phyloP scores from a whole-genome alignment of 2,329 filamentous ascomycete genomes.

The Botryotinia calthae region DNA sequence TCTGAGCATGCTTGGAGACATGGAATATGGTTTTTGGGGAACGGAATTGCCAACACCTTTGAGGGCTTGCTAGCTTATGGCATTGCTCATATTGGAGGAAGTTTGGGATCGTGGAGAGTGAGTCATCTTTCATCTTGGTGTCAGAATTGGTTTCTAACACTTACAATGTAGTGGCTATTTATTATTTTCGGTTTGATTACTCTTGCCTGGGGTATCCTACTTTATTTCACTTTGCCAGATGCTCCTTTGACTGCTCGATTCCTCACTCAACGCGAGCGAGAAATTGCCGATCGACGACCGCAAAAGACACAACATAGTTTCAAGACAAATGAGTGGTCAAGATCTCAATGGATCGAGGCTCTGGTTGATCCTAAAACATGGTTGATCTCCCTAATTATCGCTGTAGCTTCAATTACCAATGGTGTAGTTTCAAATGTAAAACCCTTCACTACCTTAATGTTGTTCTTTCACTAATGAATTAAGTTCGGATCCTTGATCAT shows the following conservation, averaged over 20 bases:
- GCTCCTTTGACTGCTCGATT: slow-evolving; percentile 45
- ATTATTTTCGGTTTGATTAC: slow-evolving; percentile 31
- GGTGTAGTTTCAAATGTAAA: slow-evolving; percentile 32
- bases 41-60: slow-evolving; percentile 38
- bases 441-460: no score
- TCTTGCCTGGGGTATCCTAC: slow-evolving; percentile 38
- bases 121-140: neutral
- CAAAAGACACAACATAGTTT: slow-evolving; percentile 23
- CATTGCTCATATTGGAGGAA: slow-evolving; percentile 30
- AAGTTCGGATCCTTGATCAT: slow-evolving; percentile 41
- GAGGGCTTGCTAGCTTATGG: slow-evolving; percentile 40
- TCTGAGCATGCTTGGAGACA: slow-evolving; percentile 21
- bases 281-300: slow-evolving; percentile 15
- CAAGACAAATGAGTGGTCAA: slow-evolving; percentile 40
- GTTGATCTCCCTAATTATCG: slow-evolving; percentile 26
- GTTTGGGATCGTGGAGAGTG: slow-evolving; percentile 28
- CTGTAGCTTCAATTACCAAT: slow-evolving; percentile 40
- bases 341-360: slow-evolving; percentile 41
- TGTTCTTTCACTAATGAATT: slow-evolving; percentile 38
- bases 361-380: slow-evolving; percentile 40
- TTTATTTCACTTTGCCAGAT: slow-evolving; percentile 49
- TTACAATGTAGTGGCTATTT: slow-evolving; percentile 21
- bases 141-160: neutral
- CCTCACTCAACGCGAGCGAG: slow-evolving; percentile 11
- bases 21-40: slow-evolving; percentile 24